Conservation (phyloP, 257 asterid genomes). For the Scutellaria minor region DNA sequence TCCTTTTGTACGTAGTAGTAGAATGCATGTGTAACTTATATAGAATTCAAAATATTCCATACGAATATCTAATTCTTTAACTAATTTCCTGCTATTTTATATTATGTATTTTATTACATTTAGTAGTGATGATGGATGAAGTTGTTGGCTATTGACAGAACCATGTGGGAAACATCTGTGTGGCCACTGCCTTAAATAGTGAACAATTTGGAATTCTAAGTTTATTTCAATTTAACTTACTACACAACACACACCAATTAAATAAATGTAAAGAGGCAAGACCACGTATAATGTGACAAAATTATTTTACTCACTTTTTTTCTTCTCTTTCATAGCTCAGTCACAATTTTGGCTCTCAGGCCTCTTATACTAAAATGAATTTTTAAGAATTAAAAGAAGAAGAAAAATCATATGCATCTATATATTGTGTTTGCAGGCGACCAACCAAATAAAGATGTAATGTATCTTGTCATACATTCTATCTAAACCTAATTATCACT, state of each 20-base stretch:
- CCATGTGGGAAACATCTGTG: too few species aligned
- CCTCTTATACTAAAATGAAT: too few species aligned
- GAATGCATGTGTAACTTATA: slow-evolving; percentile 27
- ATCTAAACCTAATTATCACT: slow-evolving; percentile 29
- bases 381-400: too few species aligned
- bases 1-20: neutral
- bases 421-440: neutral
- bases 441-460: slow-evolving; percentile 16
- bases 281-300: too few species aligned
- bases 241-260: too few species aligned
- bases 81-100: neutral
- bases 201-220: neutral
- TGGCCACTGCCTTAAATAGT: neutral
- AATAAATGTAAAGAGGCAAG: too few species aligned
- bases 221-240: neutral
- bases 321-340: too few species aligned
- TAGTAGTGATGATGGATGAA: too few species aligned
- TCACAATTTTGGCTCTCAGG: too few species aligned
- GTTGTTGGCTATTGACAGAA: too few species aligned
- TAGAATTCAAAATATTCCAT: slow-evolving; percentile 19
- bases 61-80: neutral
- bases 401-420: too few species aligned
- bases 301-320: too few species aligned
- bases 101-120: neutral
- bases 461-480: slow-evolving; percentile 10